These are phyloP conservation scores for Ceratocystis ficicola DNA, from an alignment of 2,329 filamentous ascomycete species.

Conservation along the genomic window DNA sequence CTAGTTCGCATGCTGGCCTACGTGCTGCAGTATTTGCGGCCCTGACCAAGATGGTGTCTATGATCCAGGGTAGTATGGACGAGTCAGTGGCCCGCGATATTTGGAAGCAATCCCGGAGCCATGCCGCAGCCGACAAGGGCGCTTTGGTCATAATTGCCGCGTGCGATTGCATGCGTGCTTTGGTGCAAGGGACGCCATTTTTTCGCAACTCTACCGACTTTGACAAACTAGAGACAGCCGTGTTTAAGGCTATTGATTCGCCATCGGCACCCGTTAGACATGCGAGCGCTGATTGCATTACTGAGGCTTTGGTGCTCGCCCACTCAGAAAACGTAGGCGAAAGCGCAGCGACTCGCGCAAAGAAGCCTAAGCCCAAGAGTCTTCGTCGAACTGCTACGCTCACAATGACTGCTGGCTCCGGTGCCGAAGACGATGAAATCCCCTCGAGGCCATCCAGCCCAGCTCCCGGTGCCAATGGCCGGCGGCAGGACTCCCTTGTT, in stretches of 20 bases:
- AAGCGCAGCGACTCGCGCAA: constrained; percentile 46
- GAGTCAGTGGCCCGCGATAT: constrained; percentile 77
- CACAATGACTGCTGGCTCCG: constrained; percentile 30
- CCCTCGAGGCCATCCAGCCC: constrained; percentile 59
- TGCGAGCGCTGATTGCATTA: constrained; percentile 74
- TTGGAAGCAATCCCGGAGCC: constrained; percentile 79
- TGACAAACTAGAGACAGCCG: constrained; percentile 67
- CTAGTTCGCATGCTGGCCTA: constrained; percentile 68
- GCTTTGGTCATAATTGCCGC: constrained; percentile 65
- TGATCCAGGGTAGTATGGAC: constrained; percentile 66
- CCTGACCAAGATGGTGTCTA: constrained; percentile 61
- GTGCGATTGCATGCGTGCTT: constrained; percentile 63
- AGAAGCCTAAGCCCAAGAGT: constrained; percentile 42
- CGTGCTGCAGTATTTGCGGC: constrained; percentile 66
- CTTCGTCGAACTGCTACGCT: constrained; percentile 45
- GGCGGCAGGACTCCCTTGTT: constrained; percentile 59
- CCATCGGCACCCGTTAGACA: constrained; percentile 62
- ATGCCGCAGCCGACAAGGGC: constrained; percentile 69
- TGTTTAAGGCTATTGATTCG: constrained; percentile 82
- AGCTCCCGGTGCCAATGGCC: constrained; percentile 42
- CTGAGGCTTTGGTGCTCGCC: constrained; percentile 68
- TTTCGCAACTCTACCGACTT: constrained; percentile 86
- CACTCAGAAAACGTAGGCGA: constrained; percentile 47
- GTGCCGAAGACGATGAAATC: constrained; percentile 62
- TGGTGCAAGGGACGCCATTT: constrained; percentile 61